Conservation (phyloP, 179 eudicot genomes). For the Beta macrorhiza region DNA sequence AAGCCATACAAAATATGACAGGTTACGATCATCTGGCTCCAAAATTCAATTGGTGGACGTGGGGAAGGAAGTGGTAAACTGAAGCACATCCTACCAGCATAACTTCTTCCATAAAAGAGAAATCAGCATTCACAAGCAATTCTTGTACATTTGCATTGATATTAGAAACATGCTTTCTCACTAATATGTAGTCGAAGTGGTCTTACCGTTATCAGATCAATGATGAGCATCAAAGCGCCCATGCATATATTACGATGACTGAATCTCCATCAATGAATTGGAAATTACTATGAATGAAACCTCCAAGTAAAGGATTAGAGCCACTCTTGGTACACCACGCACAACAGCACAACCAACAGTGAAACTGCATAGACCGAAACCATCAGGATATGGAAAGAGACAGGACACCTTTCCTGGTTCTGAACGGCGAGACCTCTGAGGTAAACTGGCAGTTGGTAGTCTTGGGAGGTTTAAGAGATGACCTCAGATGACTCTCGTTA, state of each 20-base stretch:
- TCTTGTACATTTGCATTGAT: too few species aligned
- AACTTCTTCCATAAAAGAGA: too few species aligned
- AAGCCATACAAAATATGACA: too few species aligned
- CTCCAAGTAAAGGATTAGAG: not conserved
- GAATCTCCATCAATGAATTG: not conserved
- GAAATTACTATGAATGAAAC: not conserved
- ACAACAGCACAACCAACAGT: not conserved
- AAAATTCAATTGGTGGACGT: too few species aligned
- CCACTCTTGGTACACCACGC: not conserved
- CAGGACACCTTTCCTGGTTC: not conserved
- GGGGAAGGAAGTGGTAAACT: too few species aligned
- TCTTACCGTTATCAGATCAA: not conserved
- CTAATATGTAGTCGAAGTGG: not conserved
- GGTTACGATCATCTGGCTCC: too few species aligned
- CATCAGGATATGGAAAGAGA: too few species aligned
- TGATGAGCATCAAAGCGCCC: not conserved
- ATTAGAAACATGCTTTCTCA: not conserved
- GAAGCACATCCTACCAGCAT: too few species aligned
- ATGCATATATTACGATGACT: not conserved
- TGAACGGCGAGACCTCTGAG: not conserved
- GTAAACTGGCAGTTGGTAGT: not conserved
- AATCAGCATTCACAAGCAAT: too few species aligned
- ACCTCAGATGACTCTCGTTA: not conserved
- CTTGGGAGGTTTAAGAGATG: not conserved
- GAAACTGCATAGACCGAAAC: not conserved